These are phyloP conservation scores for Diaporthe vexans DNA, from an alignment of 2,329 filamentous ascomycete species.

Conservation along the genomic window DNA sequence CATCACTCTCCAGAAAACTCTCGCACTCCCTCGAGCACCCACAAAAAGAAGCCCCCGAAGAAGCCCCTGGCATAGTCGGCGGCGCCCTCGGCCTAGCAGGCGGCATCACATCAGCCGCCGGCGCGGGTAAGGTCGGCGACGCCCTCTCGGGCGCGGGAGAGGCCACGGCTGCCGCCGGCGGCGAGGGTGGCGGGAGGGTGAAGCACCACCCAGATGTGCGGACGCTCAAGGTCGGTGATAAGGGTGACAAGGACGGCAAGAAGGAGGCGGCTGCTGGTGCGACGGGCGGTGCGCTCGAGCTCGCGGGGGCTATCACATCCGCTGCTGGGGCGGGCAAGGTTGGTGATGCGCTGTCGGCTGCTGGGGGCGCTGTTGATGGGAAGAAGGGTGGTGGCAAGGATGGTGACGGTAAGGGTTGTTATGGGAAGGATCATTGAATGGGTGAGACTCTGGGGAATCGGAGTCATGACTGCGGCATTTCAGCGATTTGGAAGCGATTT, in stretches of 20 bases:
- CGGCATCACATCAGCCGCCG: constrained; percentile 4
- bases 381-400: neutral
- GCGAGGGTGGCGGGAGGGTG: neutral
- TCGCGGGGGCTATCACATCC: constrained; percentile 8
- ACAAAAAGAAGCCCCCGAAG: neutral
- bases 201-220: neutral
- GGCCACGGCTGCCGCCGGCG: neutral
- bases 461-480: neutral
- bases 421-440: neutral
- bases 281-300: neutral
- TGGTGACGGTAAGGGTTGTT: no score
- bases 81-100: constrained; percentile 10
- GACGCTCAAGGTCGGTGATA: neutral
- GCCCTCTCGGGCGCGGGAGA: neutral
- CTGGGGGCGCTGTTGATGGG: neutral
- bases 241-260: neutral
- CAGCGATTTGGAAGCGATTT: neutral
- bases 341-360: neutral
- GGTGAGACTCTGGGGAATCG: neutral
- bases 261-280: neutral
- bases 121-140: constrained; percentile 5
- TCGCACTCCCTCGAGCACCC: neutral
- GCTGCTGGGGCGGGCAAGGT: constrained; percentile 2
- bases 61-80: neutral
- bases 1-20: neutral